These are phyloP conservation scores for Penicillium sp. DNA, from an alignment of 2,329 filamentous ascomycete species.

Conservation along the genomic window DNA sequence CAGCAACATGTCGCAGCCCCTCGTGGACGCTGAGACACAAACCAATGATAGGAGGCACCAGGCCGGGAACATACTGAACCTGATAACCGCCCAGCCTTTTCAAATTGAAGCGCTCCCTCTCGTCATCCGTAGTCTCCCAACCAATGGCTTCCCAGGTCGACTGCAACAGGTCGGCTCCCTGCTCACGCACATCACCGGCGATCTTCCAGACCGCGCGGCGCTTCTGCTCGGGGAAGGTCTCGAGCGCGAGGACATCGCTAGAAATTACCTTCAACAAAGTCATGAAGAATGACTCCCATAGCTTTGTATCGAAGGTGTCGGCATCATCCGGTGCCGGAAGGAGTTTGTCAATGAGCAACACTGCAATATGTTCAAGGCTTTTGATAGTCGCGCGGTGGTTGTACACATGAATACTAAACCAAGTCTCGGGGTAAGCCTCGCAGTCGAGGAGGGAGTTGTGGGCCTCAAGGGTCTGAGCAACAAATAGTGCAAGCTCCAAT, in stretches of 20 bases:
- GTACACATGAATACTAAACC: constrained; percentile 88
- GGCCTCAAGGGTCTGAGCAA: constrained; percentile 71
- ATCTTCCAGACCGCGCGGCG: constrained; percentile 96
- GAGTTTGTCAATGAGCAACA: constrained; percentile 71
- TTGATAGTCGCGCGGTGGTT: constrained; percentile 85
- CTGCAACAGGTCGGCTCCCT: constrained; percentile 75
- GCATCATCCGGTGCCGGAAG: constrained; percentile 84
- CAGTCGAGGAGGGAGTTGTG: constrained; percentile 82
- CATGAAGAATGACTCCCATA: constrained; percentile 90
- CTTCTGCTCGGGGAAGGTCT: constrained; percentile 96
- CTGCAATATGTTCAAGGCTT: constrained; percentile 70
- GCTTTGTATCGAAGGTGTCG: constrained; percentile 79
- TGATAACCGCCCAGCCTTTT: constrained; percentile 89
- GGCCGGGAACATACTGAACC: constrained; percentile 89
- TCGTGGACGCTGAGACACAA: constrained; percentile 92
- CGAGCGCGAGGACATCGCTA: constrained; percentile 77
- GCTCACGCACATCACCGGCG: constrained; percentile 85
- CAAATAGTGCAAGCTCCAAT: constrained; percentile 62
- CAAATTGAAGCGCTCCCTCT: constrained; percentile 66
- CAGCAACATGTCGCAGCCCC: constrained; percentile 76
- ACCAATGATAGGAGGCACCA: constrained; percentile 85
- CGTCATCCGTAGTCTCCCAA: constrained; percentile 81
- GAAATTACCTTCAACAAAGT: constrained; percentile 81
- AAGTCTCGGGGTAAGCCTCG: constrained; percentile 77
- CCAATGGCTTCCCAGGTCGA: constrained; percentile 91